These are phyloP conservation scores for Ophiostoma quercus DNA, from an alignment of 2,329 filamentous ascomycete genomes.

Conservation along the genomic window DNA sequence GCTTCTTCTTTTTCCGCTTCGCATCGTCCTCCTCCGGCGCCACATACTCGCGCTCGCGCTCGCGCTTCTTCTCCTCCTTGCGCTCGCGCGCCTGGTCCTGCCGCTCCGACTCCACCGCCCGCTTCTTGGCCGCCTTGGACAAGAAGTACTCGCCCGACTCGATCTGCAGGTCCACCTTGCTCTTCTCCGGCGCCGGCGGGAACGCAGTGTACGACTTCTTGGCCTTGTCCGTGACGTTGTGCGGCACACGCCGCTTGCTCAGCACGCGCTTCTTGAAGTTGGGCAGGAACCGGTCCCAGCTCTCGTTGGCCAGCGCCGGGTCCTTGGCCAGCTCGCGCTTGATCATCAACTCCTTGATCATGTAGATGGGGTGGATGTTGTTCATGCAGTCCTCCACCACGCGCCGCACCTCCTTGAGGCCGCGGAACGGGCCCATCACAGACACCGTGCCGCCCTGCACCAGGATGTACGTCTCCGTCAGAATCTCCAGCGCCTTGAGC, in stretches of 20 bases:
- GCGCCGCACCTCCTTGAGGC: slow-evolving; percentile 83
- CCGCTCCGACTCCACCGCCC: slow-evolving; percentile 70
- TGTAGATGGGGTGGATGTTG: slow-evolving; percentile 94
- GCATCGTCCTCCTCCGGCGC: slow-evolving; percentile 73
- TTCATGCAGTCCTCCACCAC: slow-evolving; percentile 94
- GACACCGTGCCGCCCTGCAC: slow-evolving; percentile 94
- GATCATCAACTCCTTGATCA: slow-evolving; percentile 71
- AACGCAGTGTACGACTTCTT: slow-evolving; percentile 97
- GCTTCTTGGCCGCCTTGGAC: slow-evolving; percentile 85
- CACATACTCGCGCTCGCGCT: slow-evolving; percentile 79
- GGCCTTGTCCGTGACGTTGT: slow-evolving; percentile 83
- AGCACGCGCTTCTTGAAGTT: slow-evolving; percentile 95
- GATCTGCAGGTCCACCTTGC: slow-evolving; percentile 97
- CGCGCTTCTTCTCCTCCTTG: slow-evolving; percentile 81
- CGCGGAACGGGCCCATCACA: slow-evolving; percentile 87
- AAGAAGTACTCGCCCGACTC: slow-evolving; percentile 97
- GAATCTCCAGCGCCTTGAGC: slow-evolving; percentile 84
- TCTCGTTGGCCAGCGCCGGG: slow-evolving; percentile 76
- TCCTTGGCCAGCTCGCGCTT: slow-evolving; percentile 76
- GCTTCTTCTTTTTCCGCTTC: slow-evolving; percentile 52
- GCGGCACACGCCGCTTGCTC: slow-evolving; percentile 74
- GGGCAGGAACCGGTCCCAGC: slow-evolving; percentile 92
- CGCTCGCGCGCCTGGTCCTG: slow-evolving; percentile 80
- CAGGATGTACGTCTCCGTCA: slow-evolving; percentile 87
- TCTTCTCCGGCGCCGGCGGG: slow-evolving; percentile 95